Evolutionary conservation across 2,329 filamentous ascomycete genomes (phyloP).

Genomic region (Didymella glomerata): DNA sequence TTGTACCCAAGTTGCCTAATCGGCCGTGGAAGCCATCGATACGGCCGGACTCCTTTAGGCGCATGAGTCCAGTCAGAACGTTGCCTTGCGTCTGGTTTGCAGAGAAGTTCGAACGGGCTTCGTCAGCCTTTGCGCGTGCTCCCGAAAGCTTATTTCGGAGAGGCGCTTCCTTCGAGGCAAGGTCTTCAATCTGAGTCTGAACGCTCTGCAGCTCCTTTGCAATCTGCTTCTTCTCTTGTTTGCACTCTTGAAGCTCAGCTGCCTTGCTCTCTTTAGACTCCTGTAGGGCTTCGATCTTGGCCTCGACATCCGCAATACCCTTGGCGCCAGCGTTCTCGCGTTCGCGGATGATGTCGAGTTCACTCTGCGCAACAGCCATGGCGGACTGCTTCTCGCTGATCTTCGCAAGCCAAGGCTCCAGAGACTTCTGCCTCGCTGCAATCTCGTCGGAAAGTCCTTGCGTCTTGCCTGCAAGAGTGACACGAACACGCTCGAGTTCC

Average conservation of each 20-base stretch:
- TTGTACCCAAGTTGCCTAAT: constrained; percentile 90
- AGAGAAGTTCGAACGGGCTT: constrained; percentile 88
- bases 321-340: constrained; percentile 87
- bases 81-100: constrained; percentile 93
- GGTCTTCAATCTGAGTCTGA: constrained; percentile 74
- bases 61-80: constrained; percentile 89
- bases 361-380: constrained; percentile 93
- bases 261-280: constrained; percentile 75
- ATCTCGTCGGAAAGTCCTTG: constrained; percentile 94
- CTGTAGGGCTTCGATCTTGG: constrained; percentile 78
- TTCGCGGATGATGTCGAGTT: constrained; percentile 89
- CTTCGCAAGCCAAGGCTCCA: constrained; percentile 96
- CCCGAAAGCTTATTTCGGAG: constrained; percentile 86
- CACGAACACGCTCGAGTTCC: constrained; percentile 82
- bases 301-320: constrained; percentile 81
- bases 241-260: constrained; percentile 77
- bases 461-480: constrained; percentile 92
- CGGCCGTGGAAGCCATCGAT: constrained; percentile 97
- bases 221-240: constrained; percentile 74
- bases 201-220: constrained; percentile 78
- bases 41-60: constrained; percentile 92
- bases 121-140: constrained; percentile 92
- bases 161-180: constrained; percentile 80
- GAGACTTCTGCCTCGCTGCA: constrained; percentile 85
- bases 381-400: constrained; percentile 95